Conservation (phyloP, 2,329 filamentous ascomycete species). For the Aspergillus pseudotamarii region DNA sequence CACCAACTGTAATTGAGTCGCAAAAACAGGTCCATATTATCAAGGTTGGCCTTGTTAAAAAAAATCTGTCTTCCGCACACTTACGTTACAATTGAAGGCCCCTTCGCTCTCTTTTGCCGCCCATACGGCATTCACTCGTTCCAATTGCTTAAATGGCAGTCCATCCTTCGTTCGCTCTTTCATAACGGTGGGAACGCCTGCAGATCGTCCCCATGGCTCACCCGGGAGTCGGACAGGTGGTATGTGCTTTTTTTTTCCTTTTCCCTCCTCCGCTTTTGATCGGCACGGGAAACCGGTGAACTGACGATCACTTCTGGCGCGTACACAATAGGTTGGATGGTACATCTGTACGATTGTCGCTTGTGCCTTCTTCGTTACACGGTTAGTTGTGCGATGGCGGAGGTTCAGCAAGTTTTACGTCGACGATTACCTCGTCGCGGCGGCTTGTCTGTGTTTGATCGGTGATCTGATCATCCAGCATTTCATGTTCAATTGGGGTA, state of each 20-base stretch:
- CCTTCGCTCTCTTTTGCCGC: not conserved
- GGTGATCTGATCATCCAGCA: constrained; percentile 24
- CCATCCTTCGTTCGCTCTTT: not conserved
- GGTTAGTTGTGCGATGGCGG: constrained; percentile 19
- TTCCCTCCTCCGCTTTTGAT: not conserved
- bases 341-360: constrained; percentile 23
- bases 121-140: not conserved
- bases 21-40: not conserved
- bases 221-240: constrained; percentile 21
- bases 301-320: not conserved
- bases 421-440: constrained; percentile 19
- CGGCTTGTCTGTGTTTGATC: constrained; percentile 19
- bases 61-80: not conserved
- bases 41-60: not conserved
- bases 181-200: constrained; percentile 2
- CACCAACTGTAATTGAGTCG: not conserved
- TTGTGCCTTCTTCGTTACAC: constrained; percentile 18
- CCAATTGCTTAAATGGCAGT: not conserved
- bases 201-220: constrained; percentile 16
- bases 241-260: constrained; percentile 9
- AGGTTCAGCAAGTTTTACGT: constrained; percentile 21
- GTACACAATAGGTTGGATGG: constrained; percentile 19
- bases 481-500: constrained; percentile 25
- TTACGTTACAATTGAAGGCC: not conserved
- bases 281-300: not conserved